Evolutionary conservation across 192 early-diverging fungal genomes (phyloP).

Genomic region (Hyaloraphidium curvatum): DNA sequence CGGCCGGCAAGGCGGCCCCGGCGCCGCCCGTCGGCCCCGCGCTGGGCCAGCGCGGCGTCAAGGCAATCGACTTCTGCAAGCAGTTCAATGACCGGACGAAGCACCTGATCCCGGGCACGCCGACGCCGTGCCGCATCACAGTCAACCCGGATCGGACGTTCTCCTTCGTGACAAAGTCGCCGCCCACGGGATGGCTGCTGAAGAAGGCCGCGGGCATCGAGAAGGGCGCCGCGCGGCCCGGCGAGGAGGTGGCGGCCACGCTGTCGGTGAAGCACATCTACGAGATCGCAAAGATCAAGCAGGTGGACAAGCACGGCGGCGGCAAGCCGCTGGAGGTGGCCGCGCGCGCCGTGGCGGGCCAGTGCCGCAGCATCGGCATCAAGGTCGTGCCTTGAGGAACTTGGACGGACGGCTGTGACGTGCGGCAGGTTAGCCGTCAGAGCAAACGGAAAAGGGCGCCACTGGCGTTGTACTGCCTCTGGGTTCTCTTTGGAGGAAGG

Average conservation of each 20-base stretch:
- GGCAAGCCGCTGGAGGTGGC: conserved; percentile 48
- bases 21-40: conserved; percentile 86
- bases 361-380: conserved; percentile 66
- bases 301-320: conserved; percentile 53
- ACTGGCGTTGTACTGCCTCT: too few species aligned
- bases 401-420: background rate
- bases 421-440: too few species aligned
- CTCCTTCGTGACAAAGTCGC: conserved; percentile 69
- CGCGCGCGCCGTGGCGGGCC: conserved; percentile 49
- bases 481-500: too few species aligned
- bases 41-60: conserved; percentile 88
- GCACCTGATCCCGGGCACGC: conserved; percentile 53
- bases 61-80: conserved; percentile 97
- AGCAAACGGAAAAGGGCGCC: too few species aligned
- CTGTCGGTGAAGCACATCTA: conserved; percentile 86
- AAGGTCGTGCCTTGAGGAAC: conserved; percentile 45
- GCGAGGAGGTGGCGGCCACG: conserved; percentile 52
- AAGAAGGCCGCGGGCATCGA: conserved; percentile 67
- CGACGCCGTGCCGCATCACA: conserved; percentile 61
- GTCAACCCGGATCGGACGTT: conserved; percentile 84
- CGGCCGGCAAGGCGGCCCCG: conserved; percentile 86
- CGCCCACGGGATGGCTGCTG: conserved; percentile 75
- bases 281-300: conserved; percentile 82
- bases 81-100: conserved; percentile 94
- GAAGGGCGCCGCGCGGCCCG: conserved; percentile 67